Percentiles rank a stretch among this genome's conserved stretches.
phyloP scores from a whole-genome alignment of 2,329 filamentous ascomycete species.

The Diaporthe aspalathi region DNA sequence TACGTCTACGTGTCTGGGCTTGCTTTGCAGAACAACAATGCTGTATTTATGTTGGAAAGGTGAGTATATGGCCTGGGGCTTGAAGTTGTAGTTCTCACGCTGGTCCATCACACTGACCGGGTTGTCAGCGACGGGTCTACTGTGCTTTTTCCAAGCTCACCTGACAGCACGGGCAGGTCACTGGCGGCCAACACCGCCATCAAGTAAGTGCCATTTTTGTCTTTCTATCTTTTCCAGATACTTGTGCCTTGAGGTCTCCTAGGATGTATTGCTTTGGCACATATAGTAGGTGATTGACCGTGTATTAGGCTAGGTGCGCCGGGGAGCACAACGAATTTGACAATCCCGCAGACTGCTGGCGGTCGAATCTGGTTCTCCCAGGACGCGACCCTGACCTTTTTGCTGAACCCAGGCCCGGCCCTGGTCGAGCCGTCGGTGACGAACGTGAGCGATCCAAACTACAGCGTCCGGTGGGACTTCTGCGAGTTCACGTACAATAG shows the following conservation, averaged over 20 bases:
- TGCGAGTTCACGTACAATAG: conserved; percentile 76
- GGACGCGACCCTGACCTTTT: conserved; percentile 71
- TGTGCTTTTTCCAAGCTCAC: conserved; percentile 72
- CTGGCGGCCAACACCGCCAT: conserved; percentile 72
- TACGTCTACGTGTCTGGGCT: conserved; percentile 79
- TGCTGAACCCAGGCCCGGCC: conserved; percentile 74
- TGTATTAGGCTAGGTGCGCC: conserved; percentile 53
- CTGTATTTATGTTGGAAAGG: conserved; percentile 70
- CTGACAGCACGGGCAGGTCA: conserved; percentile 60
- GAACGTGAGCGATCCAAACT: conserved; percentile 67
- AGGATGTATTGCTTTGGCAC: no score
- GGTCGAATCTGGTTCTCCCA: conserved; percentile 79
- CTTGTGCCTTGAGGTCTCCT: no score
- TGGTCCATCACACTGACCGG: not conserved
- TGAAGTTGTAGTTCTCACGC: no score
- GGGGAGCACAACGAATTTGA: conserved; percentile 69
- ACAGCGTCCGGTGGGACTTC: conserved; percentile 72
- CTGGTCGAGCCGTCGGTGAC: conserved; percentile 80
- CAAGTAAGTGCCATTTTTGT: conserved; percentile 40
- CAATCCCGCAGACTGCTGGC: conserved; percentile 76
- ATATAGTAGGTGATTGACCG: no score
- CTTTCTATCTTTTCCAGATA: no score
- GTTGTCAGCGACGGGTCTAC: conserved; percentile 67
- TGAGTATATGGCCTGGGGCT: not conserved
- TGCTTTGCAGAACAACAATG: conserved; percentile 68